These are phyloP conservation scores for Lactarius quietus DNA, from an alignment of 768 basidiomycete species.

Conservation along the genomic window DNA sequence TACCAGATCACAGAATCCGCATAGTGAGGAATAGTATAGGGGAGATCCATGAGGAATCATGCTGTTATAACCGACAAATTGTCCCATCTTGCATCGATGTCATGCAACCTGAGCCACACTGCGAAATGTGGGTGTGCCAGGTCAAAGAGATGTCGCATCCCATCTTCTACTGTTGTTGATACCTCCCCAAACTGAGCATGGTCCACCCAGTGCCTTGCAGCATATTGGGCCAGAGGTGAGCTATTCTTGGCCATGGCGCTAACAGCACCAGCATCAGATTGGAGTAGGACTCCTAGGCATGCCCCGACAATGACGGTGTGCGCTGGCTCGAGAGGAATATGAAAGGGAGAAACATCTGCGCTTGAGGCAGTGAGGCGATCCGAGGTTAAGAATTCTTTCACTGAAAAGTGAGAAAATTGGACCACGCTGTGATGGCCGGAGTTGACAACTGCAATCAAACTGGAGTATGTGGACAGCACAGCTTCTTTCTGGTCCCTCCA, in stretches of 20 bases:
- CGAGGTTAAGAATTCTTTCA: neutral
- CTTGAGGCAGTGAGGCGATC: neutral
- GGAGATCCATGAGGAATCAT: too few relatives aligned
- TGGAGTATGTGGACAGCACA: neutral
- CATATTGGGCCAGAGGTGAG: neutral
- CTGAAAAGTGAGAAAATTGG: neutral
- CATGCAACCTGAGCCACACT: neutral
- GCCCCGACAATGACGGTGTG: neutral
- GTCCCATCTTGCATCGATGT: neutral
- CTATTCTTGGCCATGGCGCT: neutral
- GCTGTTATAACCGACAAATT: too few relatives aligned
- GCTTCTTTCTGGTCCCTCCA: neutral
- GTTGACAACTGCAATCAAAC: neutral
- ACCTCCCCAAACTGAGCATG: neutral
- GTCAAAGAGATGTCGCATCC: neutral
- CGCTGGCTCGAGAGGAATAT: neutral
- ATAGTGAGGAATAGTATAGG: neutral
- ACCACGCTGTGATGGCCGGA: neutral
- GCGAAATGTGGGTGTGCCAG: neutral
- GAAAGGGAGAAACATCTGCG: neutral
- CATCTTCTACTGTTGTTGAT: neutral
- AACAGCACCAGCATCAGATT: neutral
- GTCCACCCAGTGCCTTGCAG: neutral
- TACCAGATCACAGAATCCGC: neutral
- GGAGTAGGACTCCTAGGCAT: neutral